Conservation (phyloP, 2,329 filamentous ascomycete species). For the Emericellopsis cladophorae region DNA sequence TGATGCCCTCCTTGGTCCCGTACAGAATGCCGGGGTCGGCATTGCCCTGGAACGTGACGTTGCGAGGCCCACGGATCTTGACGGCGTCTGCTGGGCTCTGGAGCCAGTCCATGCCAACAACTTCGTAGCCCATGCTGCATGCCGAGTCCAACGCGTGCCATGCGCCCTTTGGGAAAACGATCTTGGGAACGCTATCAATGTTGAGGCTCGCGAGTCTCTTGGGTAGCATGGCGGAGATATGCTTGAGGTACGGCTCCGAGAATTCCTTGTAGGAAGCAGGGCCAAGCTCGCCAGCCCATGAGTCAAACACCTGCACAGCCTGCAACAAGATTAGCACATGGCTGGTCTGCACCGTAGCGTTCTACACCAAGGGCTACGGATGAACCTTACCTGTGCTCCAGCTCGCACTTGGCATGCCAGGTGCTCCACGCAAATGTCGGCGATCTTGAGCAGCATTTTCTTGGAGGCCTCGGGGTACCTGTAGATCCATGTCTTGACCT, state of each 20-base stretch:
- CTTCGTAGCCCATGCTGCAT: slow-evolving; percentile 81
- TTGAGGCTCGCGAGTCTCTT: slow-evolving; percentile 59
- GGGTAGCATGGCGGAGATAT: slow-evolving; percentile 75
- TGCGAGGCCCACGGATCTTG: slow-evolving; percentile 62
- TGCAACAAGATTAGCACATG: slow-evolving; percentile 15
- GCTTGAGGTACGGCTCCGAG: slow-evolving; percentile 71
- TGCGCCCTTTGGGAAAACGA: slow-evolving; percentile 93
- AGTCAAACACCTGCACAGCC: slow-evolving; percentile 95
- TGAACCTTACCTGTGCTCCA: slow-evolving; percentile 60
- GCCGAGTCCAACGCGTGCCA: slow-evolving; percentile 88
- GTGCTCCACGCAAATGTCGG: slow-evolving; percentile 90
- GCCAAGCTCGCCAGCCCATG: slow-evolving; percentile 90
- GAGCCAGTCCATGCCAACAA: slow-evolving; percentile 90
- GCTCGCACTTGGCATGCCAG: slow-evolving; percentile 84
- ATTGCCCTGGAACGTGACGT: slow-evolving; percentile 79
- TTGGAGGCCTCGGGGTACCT: slow-evolving; percentile 72
- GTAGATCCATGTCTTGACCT: slow-evolving; percentile 96
- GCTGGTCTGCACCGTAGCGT: background rate
- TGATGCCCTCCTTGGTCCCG: slow-evolving; percentile 70
- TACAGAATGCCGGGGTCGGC: slow-evolving; percentile 91
- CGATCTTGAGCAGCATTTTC: slow-evolving; percentile 76
- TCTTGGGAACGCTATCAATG: slow-evolving; percentile 81
- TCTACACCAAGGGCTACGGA: background rate
- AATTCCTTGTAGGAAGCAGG: slow-evolving; percentile 75
- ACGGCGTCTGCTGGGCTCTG: slow-evolving; percentile 79